Conservation (phyloP, 1,139 yeast genomes). For the Pichia sp. region DNA sequence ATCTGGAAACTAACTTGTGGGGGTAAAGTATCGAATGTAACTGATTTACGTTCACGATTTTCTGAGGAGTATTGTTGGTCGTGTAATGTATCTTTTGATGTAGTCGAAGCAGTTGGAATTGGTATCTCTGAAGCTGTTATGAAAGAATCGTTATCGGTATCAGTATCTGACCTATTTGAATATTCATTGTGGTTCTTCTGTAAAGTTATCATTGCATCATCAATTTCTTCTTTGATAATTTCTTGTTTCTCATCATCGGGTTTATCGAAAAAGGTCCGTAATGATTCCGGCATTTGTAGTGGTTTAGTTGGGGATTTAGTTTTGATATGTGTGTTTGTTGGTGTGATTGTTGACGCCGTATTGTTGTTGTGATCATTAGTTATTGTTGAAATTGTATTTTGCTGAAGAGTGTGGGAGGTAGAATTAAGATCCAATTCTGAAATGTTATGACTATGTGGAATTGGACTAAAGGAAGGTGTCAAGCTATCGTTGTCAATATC, state of each 20-base stretch:
- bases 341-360: too few relatives aligned
- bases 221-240: constrained; percentile 9
- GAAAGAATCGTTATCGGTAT: constrained; percentile 6
- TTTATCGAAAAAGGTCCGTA: not conserved
- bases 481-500: not conserved
- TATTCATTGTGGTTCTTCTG: not conserved
- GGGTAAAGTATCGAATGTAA: not conserved
- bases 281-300: not conserved
- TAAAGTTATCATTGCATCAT: constrained; percentile 10
- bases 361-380: not conserved
- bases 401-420: not conserved
- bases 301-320: not conserved
- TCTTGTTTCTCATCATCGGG: constrained; percentile 6
- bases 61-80: not conserved
- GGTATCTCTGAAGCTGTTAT: constrained; percentile 9
- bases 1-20: not conserved
- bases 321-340: too few relatives aligned
- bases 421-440: not conserved
- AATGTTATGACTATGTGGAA: not conserved
- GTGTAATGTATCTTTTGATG: too few relatives aligned
- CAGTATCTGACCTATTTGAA: not conserved
- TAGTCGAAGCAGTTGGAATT: too few relatives aligned
- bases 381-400: not conserved
- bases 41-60: not conserved
- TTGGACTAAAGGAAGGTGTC: not conserved